Conservation (phyloP, 225 moss, liverwort and hornwort genomes). For the Marchantia polymorpha region DNA sequence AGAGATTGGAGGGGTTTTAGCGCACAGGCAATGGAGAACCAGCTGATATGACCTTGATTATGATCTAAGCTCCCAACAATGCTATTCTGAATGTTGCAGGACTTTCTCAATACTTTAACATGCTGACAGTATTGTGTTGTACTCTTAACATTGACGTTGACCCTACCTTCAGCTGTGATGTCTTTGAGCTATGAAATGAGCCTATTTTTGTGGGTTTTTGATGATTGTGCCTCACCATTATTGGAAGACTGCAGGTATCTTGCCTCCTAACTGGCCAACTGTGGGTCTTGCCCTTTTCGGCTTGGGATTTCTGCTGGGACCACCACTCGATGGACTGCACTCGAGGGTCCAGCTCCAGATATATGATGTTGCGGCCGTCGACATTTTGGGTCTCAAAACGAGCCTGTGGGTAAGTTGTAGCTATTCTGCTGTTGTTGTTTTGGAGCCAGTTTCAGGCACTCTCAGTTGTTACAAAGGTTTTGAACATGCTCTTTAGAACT, state of each 20-base stretch:
- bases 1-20: no score
- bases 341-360: conserved; percentile 88
- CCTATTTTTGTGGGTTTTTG: background rate
- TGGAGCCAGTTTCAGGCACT: background rate
- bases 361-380: conserved; percentile 75
- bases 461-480: background rate
- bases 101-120: no score
- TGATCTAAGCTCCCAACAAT: no score
- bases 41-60: no score
- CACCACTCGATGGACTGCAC: conserved; percentile 89
- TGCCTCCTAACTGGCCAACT: conserved; percentile 53
- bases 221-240: background rate
- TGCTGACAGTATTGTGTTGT: no score
- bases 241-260: conserved; percentile 16
- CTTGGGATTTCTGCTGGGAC: conserved; percentile 68
- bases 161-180: background rate
- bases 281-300: conserved; percentile 65
- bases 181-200: background rate
- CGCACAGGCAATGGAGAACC: no score
- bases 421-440: background rate
- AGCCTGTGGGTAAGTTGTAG: conserved; percentile 61
- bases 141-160: background rate
- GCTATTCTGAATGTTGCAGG: no score
- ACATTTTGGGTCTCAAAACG: conserved; percentile 78
- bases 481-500: background rate